phyloP scores from a whole-genome alignment of 2,329 filamentous ascomycete genomes.

The Talaromyces sp. region DNA sequence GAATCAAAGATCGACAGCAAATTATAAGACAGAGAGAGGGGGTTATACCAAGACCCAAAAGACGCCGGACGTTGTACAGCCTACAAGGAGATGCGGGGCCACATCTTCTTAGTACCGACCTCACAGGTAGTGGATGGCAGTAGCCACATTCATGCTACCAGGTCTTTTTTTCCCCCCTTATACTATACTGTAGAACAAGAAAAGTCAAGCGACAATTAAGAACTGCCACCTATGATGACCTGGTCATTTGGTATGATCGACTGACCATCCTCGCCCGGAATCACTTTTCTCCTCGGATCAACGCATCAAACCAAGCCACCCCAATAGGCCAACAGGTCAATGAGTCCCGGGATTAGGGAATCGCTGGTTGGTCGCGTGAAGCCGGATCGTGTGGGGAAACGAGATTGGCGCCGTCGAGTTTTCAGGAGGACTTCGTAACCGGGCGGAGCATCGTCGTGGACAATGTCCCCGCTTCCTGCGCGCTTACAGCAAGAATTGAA shows the following conservation, averaged over 20 bases:
- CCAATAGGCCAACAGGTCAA: background rate
- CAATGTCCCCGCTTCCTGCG: slow-evolving; percentile 11
- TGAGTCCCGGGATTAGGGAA: background rate
- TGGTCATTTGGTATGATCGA: too few species aligned
- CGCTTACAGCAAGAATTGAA: slow-evolving; percentile 10
- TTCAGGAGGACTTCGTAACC: slow-evolving; percentile 13
- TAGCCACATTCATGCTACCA: too few species aligned
- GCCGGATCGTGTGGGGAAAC: slow-evolving; percentile 3
- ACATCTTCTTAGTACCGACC: too few species aligned
- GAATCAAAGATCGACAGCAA: slow-evolving; percentile 10
- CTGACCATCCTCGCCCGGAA: too few species aligned
- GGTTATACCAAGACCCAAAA: background rate
- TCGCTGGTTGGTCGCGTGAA: background rate
- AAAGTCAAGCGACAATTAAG: too few species aligned
- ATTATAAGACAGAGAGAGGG: background rate
- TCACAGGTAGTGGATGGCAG: too few species aligned
- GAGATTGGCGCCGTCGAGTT: slow-evolving; percentile 9
- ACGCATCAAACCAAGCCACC: background rate
- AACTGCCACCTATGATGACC: too few species aligned
- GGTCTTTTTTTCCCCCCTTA: too few species aligned
- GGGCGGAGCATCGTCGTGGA: slow-evolving; percentile 10
- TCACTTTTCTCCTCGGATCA: too few species aligned
- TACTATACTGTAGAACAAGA: too few species aligned
- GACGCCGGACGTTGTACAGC: too few species aligned
- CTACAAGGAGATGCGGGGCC: too few species aligned